phyloP scores from a whole-genome alignment of 148 eudicot species.

The Chenopodium suecicum region DNA sequence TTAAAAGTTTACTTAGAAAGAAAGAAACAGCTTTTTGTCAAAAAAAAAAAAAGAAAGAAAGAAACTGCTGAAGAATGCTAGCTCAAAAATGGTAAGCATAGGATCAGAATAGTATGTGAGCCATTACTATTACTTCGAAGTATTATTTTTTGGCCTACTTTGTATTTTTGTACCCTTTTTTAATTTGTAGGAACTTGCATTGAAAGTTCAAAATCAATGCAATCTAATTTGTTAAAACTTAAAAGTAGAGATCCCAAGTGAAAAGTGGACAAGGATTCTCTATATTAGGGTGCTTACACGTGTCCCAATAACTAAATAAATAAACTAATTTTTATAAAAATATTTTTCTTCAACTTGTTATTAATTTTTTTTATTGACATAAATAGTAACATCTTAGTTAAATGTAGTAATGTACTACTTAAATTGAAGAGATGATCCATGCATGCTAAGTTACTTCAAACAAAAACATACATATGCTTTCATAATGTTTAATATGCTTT shows the following conservation, averaged over 20 bases:
- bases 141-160: neutral
- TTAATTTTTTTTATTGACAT: neutral
- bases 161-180: conserved; percentile 11
- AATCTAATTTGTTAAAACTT: conserved; percentile 14
- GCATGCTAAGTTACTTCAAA: conserved; percentile 3
- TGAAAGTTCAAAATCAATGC: neutral
- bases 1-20: conserved; percentile 20
- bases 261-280: conserved; percentile 18
- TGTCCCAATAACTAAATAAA: conserved; percentile 20
- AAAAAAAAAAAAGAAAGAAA: conserved; percentile 13
- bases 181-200: neutral
- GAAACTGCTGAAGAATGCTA: neutral
- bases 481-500: conserved; percentile 17
- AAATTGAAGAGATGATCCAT: neutral
- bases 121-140: neutral
- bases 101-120: neutral
- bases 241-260: conserved; percentile 13
- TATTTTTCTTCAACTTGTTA: neutral
- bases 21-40: neutral
- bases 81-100: conserved; percentile 23
- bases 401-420: no score
- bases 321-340: neutral
- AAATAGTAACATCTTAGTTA: neutral
- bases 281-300: conserved; percentile 21
- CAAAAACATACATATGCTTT: neutral